Percentiles rank a stretch among this genome's conserved stretches.
phyloP scores from a whole-genome alignment of 2,329 filamentous ascomycete genomes.

The Neonectria sp. region DNA sequence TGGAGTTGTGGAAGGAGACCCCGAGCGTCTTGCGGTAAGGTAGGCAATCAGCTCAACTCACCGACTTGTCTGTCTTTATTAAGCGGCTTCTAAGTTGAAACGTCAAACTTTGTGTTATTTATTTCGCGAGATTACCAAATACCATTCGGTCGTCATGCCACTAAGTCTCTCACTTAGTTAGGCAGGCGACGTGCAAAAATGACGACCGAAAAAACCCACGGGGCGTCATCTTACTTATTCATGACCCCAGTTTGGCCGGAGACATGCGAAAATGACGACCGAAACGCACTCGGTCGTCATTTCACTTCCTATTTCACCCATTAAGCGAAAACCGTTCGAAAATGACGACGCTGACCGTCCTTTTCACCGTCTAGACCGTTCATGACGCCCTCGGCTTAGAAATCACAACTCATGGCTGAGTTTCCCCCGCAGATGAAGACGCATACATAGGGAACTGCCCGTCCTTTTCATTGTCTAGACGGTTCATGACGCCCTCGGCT shows the following conservation, averaged over 20 bases:
- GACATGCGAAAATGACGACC: background rate
- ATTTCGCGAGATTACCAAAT: background rate
- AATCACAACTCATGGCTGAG: background rate
- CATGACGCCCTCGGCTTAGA: constrained; percentile 25
- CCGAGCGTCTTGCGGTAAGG: background rate
- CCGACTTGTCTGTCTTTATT: too few species aligned
- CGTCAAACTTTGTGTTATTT: background rate
- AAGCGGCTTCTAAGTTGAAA: background rate
- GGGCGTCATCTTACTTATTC: background rate
- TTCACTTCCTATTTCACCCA: background rate
- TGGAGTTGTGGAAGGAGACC: background rate
- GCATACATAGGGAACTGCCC: background rate
- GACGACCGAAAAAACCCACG: background rate
- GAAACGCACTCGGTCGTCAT: constrained; percentile 1
- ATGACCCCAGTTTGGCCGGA: background rate
- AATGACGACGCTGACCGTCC: constrained; percentile 28
- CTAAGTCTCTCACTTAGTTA: background rate
- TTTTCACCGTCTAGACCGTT: background rate
- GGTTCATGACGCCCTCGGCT: constrained; percentile 1
- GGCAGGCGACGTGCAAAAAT: background rate
- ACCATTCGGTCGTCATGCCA: constrained; percentile 17
- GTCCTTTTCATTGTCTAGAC: background rate
- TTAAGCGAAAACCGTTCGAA: background rate
- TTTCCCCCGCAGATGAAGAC: too few species aligned
- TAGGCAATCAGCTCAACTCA: background rate